A percentile compares a stretch with the other conserved stretches of the same genome.
Conservation (phyloP, 306 rosid genomes). For the Lupinus albus region DNA sequence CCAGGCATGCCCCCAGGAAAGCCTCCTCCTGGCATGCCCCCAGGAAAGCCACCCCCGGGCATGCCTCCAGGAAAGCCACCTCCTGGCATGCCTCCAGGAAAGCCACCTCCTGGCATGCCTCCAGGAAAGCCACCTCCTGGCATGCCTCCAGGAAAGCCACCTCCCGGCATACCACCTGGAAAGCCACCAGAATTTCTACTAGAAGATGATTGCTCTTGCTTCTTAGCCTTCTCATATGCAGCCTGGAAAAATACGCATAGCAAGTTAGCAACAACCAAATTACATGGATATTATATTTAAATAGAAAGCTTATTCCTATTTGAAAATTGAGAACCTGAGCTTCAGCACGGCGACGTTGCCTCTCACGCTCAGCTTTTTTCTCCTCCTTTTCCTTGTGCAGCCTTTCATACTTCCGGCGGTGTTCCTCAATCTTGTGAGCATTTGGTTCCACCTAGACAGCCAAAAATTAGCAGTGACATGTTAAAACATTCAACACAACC, state of each 20-base stretch:
- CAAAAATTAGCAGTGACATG: conserved; percentile 36
- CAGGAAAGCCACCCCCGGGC: conserved; percentile 55
- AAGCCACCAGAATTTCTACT: conserved; percentile 67
- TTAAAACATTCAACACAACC: conserved; percentile 12
- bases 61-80: conserved; percentile 50
- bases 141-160: conserved; percentile 53
- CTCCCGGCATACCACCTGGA: conserved; percentile 77
- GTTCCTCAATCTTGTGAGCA: conserved; percentile 88
- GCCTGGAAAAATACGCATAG: conserved; percentile 55
- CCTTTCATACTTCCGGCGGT: conserved; percentile 88
- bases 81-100: conserved; percentile 44
- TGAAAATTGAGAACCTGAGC: conserved; percentile 66
- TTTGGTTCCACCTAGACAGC: conserved; percentile 79
- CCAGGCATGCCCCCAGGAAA: conserved; percentile 42
- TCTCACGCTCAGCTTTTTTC: conserved; percentile 60
- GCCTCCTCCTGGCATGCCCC: conserved; percentile 58
- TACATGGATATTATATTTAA: not conserved
- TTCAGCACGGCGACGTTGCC: conserved; percentile 78
- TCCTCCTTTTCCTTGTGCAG: conserved; percentile 81
- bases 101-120: no score
- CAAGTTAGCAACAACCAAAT: conserved; percentile 36
- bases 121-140: no score
- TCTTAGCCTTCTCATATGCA: conserved; percentile 88
- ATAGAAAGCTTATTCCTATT: not conserved
- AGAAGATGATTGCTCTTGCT: conserved; percentile 78